These are phyloP conservation scores for Boletus huronensis DNA, from an alignment of 768 basidiomycete genomes.

Conservation along the genomic window DNA sequence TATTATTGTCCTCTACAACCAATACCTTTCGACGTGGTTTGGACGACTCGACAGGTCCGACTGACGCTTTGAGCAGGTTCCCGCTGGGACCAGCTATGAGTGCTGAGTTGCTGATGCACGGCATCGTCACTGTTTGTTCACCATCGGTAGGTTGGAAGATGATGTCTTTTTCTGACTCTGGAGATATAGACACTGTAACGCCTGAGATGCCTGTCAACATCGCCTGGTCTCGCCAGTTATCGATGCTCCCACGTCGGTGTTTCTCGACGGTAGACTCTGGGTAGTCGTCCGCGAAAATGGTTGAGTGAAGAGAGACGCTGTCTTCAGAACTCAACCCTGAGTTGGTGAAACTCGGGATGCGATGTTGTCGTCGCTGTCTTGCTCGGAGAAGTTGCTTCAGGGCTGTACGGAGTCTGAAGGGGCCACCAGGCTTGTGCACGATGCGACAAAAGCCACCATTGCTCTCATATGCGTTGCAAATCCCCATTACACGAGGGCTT, in stretches of 20 bases:
- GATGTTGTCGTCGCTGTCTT: slow-evolving; percentile 31
- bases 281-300: slow-evolving; percentile 27
- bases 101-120: slow-evolving; percentile 36
- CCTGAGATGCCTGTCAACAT: slow-evolving; percentile 2
- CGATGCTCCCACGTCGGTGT: slow-evolving; percentile 35
- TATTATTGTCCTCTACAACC: slow-evolving; percentile 87
- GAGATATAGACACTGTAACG: slow-evolving; percentile 16
- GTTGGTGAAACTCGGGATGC: slow-evolving; percentile 17
- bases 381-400: slow-evolving; percentile 47
- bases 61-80: slow-evolving; percentile 64
- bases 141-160: slow-evolving; percentile 14
- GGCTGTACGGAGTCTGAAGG: slow-evolving; percentile 62
- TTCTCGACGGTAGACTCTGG: slow-evolving; percentile 11
- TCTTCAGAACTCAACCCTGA: slow-evolving; percentile 25
- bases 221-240: slow-evolving; percentile 25
- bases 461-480: slow-evolving; percentile 67
- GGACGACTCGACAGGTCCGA: slow-evolving; percentile 47
- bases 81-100: slow-evolving; percentile 59
- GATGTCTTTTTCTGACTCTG: slow-evolving; percentile 32
- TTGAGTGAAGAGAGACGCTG: slow-evolving; percentile 25
- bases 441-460: slow-evolving; percentile 88
- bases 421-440: slow-evolving; percentile 86
- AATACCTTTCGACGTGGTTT: slow-evolving; percentile 58
- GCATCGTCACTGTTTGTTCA: slow-evolving; percentile 7
- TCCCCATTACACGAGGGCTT: slow-evolving; percentile 55